Evolutionary conservation across 768 basidiomycete species (phyloP).

Genomic region (Suillus placidus): DNA sequence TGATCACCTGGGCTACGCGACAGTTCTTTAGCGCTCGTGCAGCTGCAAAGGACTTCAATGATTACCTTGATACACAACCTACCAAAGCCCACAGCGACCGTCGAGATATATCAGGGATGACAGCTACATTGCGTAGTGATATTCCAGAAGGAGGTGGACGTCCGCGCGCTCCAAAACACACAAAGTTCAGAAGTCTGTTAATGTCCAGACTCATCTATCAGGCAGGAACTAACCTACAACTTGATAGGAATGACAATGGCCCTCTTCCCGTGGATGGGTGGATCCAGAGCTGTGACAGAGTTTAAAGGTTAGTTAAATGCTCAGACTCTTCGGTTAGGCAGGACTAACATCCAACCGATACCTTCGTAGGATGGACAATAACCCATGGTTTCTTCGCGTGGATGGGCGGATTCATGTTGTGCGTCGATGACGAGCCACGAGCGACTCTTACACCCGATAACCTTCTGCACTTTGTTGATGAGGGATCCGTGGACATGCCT

Average conservation of each 20-base stretch:
- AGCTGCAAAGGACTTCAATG: constrained; percentile 1
- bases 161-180: background rate
- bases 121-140: background rate
- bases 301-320: background rate
- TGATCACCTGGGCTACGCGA: constrained; percentile 32
- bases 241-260: constrained; percentile 6
- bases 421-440: constrained; percentile 1
- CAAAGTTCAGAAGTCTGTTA: background rate
- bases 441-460: constrained; percentile 5
- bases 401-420: constrained; percentile 28
- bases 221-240: background rate
- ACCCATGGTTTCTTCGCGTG: constrained; percentile 21
- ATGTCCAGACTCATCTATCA: background rate
- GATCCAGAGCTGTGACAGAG: background rate
- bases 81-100: background rate
- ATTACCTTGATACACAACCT: background rate
- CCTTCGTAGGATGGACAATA: constrained; percentile 8
- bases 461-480: background rate
- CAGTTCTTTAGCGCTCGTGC: constrained; percentile 26
- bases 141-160: background rate
- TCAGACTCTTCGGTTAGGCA: background rate
- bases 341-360: background rate
- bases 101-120: no score
- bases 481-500: constrained; percentile 6
- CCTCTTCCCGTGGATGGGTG: constrained; percentile 23